Evolutionary conservation across 1,139 yeast species (phyloP), one percentile per base, ranked within the genome.

Genomic region (Candida mesenterica): DNA sequence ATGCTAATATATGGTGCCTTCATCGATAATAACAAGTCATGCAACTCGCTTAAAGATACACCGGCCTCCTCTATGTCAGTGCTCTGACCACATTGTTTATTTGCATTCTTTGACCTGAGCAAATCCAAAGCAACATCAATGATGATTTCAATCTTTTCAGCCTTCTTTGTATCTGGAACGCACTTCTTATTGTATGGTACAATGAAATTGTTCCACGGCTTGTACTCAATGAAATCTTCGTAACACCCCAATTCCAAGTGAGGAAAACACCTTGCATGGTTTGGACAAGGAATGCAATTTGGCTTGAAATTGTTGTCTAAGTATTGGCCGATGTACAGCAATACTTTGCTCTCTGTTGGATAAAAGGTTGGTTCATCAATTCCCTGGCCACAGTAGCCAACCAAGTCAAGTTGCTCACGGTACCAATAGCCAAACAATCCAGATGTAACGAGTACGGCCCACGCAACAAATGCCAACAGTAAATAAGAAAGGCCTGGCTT

Each of bases 141-240:
- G 62, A 89, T 75, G 38, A 80, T 77, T 39, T 75, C 75, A 29
- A 86, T 70, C 47, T 82, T 75, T 48, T 83, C 81, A 20, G 85
- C 82, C 55, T 79, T 82, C 49, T 77, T 77, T 25, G 82, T 75
- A 57, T 90, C 96, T 22, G 85, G 84, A n/a, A 80, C 69, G 65
- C 97, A 90, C 29, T 59, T 61, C 40, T 64, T 65, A 27, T 79
- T 50, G 23, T 79, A 61, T 4, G 96, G 95, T 30, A 80, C 46
- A 9, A 81, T 43, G 32, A 79, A 68, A 39, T 49, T 61, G 45
- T 73, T 70, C 68, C 81, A 74, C 9, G 86, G 83, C 35, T 72
- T 64, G 31, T 58, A 59, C 33, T 72, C 73, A 28, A 78, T 62
- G 55, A 73, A 88, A 39, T 83, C 94, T 31, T 79, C 80, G 48